Base-by-base conservation (phyloP, 345 rosid genomes). In the Physaria fendleri region DNA sequence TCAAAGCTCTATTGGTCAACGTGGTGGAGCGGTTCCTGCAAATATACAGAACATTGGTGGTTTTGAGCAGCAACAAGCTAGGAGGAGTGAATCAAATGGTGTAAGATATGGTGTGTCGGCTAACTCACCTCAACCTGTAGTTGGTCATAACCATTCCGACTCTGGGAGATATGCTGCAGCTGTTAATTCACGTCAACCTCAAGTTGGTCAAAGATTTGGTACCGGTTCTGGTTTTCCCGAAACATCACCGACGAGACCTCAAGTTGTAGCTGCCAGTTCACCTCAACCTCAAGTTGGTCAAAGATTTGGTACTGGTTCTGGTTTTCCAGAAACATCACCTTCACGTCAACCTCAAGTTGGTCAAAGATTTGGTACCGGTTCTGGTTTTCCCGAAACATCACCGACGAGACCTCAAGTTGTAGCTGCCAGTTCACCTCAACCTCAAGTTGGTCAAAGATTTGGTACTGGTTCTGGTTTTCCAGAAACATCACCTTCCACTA, bases 21-120 rank as follows among this genome's bases (percentile, higher is more conserved):
- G 45, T 3, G 66, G 72, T n/a, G 75, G 65, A 25, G 33, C 72
- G 11, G 55, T 64, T 33, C 20, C 53, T 44, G 73, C 38, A 39
- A 76, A 64, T 27, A 77, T 57, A 30, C 73, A 70, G 53, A 71
- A 66, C 60, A 25, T 15, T 6, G 47, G 76, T 63, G 70, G 63
- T 11, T 12, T 73, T 39, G 68, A 81, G 46, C 88, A 81, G 49
- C 85, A 82, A 37, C 79, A 60, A 42, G 58, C 61, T 45, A 66
- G 66, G 65, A 60, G 56, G 17, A 75, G 38, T 61, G 83, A 74
- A 16, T 17, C 59, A 7, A 65, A 54, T 30, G 71, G 55, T 54
- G 28, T 72, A 59, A 75, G 68, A 59, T 56, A 37, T 74, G 73
- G 64, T 65, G 72, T 67, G 18, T 3, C 50, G 4, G 55, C 78